Percentiles rank a stretch among this genome's conserved stretches.
Evolutionary conservation across 2,329 filamentous ascomycete species (phyloP).

Genomic region (Pseudocercospora pini-densiflorae): DNA sequence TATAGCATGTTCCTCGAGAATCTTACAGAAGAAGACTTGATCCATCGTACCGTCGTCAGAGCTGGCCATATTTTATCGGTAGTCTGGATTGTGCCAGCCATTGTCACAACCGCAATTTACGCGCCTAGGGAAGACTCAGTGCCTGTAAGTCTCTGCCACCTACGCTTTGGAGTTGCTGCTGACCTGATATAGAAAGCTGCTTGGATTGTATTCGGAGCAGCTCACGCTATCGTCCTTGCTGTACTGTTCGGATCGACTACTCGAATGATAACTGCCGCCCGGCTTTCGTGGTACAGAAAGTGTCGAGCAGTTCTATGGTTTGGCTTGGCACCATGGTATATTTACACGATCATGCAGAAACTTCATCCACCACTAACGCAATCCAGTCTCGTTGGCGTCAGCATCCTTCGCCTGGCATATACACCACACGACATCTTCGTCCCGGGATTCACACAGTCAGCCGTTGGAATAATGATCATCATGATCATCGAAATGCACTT

Average conservation of each 20-base stretch:
- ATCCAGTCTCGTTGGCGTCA: background rate
- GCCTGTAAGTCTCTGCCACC: background rate
- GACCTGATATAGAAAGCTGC: background rate
- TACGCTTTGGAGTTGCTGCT: background rate
- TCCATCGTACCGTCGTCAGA: background rate
- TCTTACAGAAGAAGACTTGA: slow-evolving; percentile 1
- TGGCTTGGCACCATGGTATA: background rate
- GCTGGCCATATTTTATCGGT: background rate
- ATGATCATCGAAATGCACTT: slow-evolving; percentile 13
- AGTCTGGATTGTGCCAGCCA: background rate
- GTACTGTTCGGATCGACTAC: slow-evolving; percentile 9
- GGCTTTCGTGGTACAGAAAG: slow-evolving; percentile 7
- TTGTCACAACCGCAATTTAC: slow-evolving; percentile 6
- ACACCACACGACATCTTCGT: background rate
- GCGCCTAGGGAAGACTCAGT: background rate
- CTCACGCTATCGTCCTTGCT: background rate
- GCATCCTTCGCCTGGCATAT: background rate
- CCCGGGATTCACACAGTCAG: background rate
- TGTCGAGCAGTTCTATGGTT: slow-evolving; percentile 9
- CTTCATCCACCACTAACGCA: background rate
- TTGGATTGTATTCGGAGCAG: slow-evolving; percentile 8
- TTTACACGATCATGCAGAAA: background rate
- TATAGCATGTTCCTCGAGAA: slow-evolving; percentile 8
- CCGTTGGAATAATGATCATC: background rate
- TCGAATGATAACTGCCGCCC: slow-evolving; percentile 1